Percentiles rank a stretch among this genome's conserved stretches.
Evolutionary conservation across 352 stramenopile genomes (phyloP).

Genomic region (Stephanocyclus meneghinianus): DNA sequence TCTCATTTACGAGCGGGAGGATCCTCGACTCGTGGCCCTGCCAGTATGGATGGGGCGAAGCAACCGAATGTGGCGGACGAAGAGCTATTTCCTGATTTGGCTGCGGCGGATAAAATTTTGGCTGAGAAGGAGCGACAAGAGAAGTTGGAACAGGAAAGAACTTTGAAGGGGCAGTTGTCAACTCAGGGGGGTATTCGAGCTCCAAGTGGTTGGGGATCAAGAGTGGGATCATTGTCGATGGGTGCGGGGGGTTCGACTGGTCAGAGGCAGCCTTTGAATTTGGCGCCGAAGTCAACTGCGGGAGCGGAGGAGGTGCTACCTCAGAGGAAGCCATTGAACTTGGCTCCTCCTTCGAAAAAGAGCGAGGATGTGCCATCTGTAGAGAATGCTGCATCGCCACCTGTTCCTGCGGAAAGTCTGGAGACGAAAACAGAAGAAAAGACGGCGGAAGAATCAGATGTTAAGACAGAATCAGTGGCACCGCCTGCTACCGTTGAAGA

Average conservation of each 20-base stretch:
- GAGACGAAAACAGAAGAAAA: background rate
- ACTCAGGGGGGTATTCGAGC: slow-evolving; percentile 13
- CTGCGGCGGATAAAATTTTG: slow-evolving; percentile 76
- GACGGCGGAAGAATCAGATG: slow-evolving; percentile 14
- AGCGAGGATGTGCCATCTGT: slow-evolving; percentile 16
- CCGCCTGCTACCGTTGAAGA: slow-evolving; percentile 14
- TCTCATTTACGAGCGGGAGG: slow-evolving; percentile 51
- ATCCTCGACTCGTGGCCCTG: slow-evolving; percentile 16
- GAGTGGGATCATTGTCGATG: background rate
- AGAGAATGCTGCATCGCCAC: slow-evolving; percentile 7
- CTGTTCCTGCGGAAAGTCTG: background rate
- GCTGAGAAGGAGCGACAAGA: slow-evolving; percentile 68
- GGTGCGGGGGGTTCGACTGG: background rate
- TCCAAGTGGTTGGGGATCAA: slow-evolving; percentile 50
- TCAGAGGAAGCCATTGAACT: slow-evolving; percentile 53
- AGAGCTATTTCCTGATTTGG: slow-evolving; percentile 81
- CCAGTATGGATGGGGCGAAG: slow-evolving; percentile 26
- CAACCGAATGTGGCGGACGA: slow-evolving; percentile 68
- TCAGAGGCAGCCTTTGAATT: slow-evolving; percentile 50
- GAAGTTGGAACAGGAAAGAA: slow-evolving; percentile 37
- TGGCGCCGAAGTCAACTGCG: slow-evolving; percentile 13
- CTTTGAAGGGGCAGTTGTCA: slow-evolving; percentile 10
- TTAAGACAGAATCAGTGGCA: slow-evolving; percentile 13
- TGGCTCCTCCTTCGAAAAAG: slow-evolving; percentile 30
- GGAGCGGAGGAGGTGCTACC: slow-evolving; percentile 2